phyloP scores from a whole-genome alignment of 495 filamentous ascomycete species.

The Apiosordaria backusii region DNA sequence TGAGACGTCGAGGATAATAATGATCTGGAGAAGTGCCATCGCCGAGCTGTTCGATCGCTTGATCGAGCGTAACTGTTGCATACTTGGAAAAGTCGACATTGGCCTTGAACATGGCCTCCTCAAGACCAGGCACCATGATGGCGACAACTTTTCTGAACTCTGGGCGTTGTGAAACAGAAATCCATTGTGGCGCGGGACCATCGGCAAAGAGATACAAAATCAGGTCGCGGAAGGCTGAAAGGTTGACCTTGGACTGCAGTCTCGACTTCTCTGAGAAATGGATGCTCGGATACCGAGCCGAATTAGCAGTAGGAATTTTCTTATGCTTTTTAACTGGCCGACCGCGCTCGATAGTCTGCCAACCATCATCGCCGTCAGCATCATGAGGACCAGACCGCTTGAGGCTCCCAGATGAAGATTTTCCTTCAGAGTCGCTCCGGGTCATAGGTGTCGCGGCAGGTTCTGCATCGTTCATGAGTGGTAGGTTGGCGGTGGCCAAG shows the following conservation, averaged over 20 bases:
- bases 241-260: conserved; percentile 69
- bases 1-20: conserved; percentile 70
- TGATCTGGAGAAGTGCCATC: conserved; percentile 51
- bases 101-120: conserved; percentile 83
- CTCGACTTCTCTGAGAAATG: conserved; percentile 61
- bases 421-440: conserved; percentile 11
- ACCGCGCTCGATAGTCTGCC: conserved; percentile 49
- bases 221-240: conserved; percentile 74
- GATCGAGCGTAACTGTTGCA: conserved; percentile 31
- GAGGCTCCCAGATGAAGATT: conserved; percentile 23
- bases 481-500: conserved; percentile 9
- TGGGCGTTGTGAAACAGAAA: conserved; percentile 70
- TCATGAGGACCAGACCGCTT: conserved; percentile 45
- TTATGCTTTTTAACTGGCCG: conserved; percentile 53
- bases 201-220: conserved; percentile 89
- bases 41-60: conserved; percentile 32
- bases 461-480: conserved; percentile 1
- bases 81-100: conserved; percentile 51
- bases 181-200: conserved; percentile 78
- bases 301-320: conserved; percentile 50
- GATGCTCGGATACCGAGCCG: conserved; percentile 69
- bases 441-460: conserved; percentile 15
- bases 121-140: conserved; percentile 90
- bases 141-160: conserved; percentile 80
- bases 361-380: conserved; percentile 40